Evolutionary conservation across 176 grass and related monocot species (phyloP).

Genomic region (Chrysopogon serrulatus): DNA sequence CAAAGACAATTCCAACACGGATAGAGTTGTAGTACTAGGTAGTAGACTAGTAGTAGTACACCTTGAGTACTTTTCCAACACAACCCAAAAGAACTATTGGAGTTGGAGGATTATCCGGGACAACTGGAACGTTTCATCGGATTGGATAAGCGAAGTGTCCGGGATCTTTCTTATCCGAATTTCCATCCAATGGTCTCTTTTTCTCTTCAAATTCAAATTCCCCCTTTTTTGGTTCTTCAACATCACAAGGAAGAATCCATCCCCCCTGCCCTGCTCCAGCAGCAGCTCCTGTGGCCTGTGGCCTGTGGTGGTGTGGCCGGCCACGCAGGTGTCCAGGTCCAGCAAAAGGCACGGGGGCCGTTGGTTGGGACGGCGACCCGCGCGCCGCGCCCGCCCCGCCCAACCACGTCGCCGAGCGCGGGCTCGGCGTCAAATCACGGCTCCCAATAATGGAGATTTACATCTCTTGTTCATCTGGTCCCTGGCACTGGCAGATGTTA

Average conservation of each 20-base stretch:
- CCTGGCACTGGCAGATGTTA: not conserved
- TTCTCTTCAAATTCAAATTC: no score
- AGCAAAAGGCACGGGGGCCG: not conserved
- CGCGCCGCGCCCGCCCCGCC: not conserved
- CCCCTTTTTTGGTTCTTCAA: no score
- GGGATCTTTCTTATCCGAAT: not conserved
- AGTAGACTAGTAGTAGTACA: not conserved
- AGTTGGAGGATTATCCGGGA: no score
- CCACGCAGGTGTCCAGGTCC: not conserved
- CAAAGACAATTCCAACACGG: not conserved
- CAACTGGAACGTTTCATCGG: not conserved
- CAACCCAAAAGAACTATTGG: no score
- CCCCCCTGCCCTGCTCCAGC: no score
- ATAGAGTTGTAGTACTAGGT: not conserved
- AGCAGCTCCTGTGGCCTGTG: not conserved
- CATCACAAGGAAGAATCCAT: not conserved
- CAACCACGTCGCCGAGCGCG: conserved; percentile 13
- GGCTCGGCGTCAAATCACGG: conserved; percentile 19
- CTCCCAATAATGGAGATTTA: not conserved
- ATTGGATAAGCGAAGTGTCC: not conserved
- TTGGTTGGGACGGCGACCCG: not conserved
- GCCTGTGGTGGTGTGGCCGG: not conserved
- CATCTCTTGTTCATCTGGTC: not conserved
- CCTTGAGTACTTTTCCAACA: not conserved
- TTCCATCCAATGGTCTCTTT: not conserved